Base-by-base conservation (phyloP, 2,329 filamentous ascomycete genomes). In the Colletotrichum caudatum region DNA sequence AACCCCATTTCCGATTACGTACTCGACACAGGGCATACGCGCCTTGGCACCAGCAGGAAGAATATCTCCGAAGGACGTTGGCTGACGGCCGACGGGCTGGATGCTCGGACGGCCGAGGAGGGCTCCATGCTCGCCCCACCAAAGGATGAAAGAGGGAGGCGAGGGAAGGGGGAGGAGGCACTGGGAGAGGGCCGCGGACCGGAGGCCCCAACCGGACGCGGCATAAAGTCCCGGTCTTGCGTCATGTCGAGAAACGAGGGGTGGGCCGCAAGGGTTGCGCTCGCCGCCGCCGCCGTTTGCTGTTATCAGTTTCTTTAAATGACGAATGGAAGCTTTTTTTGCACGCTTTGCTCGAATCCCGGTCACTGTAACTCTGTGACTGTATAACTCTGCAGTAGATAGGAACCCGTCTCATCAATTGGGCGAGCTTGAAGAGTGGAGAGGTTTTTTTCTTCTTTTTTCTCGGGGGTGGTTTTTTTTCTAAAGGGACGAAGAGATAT, bases 81-180 rank as follows among this genome's bases (percentile, higher is more conserved):
- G 12, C 16, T 23, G 29, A 59, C 37, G 62, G 37, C 69, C 69
- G 69, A 71, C 35, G 29, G 16, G 29, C 59, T 44, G n/a, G 37
- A 37, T 29, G 69, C 69, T 71, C 69, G 69, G 69, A 71, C 37
- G 69, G 65, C 69, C 69, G 69, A 71, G 65, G 54, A 44, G 35
- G 20, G 44, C 44, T 46, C 54, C 60, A 53, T 29, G 29, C 11
- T 63, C n/a, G 37, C 68, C 37, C 41, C 50, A 48, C 50, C 48
- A 67, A 6, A 39, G 37, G 37, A 39, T 14, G 12, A 4, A 39
- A 11, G 14, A 41, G 39, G 14, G 16, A 44, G 16, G 41, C 6
- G 20, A n/a, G 44, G 44, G 8, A 5, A 46, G 20, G 12, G 18
- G 1, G 41, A 8, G 41, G 18, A n/a, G 44, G 44, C 18, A 44